Percentiles rank a stretch among this genome's conserved stretches.
These are phyloP conservation scores for Globisporangium carolinianum DNA, from an alignment of 352 stramenopile species.

Conservation along the genomic window DNA sequence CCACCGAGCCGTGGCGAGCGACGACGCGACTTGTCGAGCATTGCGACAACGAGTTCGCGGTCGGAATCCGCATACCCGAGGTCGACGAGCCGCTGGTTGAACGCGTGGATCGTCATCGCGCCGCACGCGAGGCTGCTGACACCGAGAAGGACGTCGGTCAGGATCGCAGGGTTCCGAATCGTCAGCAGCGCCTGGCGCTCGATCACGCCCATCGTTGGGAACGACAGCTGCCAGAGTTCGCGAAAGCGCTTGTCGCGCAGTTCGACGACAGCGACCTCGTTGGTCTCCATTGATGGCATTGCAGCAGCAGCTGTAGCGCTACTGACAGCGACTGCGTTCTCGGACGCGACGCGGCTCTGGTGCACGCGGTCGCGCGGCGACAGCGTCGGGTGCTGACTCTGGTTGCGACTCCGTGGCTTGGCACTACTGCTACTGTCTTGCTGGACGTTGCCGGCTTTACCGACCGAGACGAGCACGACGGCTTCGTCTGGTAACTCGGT, in stretches of 20 bases:
- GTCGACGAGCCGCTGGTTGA: constrained; percentile 50
- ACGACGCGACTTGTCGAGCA: constrained; percentile 46
- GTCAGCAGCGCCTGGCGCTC: constrained; percentile 52
- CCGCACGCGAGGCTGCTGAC: constrained; percentile 71
- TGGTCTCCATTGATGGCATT: neutral
- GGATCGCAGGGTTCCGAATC: constrained; percentile 53
- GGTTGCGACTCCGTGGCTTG: constrained; percentile 10
- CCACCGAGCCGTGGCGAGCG: constrained; percentile 5
- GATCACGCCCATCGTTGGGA: constrained; percentile 64
- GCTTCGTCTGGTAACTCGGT: constrained; percentile 47
- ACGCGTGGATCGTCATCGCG: constrained; percentile 43
- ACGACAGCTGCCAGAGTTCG: constrained; percentile 71
- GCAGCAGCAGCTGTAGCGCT: constrained; percentile 29
- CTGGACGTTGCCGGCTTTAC: constrained; percentile 73
- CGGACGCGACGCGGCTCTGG: constrained; percentile 47
- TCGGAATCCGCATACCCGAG: constrained; percentile 54
- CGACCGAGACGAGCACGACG: constrained; percentile 68
- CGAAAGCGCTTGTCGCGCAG: constrained; percentile 45
- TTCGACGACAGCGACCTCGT: constrained; percentile 22
- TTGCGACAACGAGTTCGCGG: constrained; percentile 41
- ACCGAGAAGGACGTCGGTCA: constrained; percentile 75
- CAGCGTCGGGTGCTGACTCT: constrained; percentile 13
- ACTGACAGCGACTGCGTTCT: constrained; percentile 37
- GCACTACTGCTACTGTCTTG: constrained; percentile 22
- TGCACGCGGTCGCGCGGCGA: constrained; percentile 30